These are phyloP conservation scores for Calycina herbarum DNA, from an alignment of 2,329 filamentous ascomycete genomes.

Conservation along the genomic window DNA sequence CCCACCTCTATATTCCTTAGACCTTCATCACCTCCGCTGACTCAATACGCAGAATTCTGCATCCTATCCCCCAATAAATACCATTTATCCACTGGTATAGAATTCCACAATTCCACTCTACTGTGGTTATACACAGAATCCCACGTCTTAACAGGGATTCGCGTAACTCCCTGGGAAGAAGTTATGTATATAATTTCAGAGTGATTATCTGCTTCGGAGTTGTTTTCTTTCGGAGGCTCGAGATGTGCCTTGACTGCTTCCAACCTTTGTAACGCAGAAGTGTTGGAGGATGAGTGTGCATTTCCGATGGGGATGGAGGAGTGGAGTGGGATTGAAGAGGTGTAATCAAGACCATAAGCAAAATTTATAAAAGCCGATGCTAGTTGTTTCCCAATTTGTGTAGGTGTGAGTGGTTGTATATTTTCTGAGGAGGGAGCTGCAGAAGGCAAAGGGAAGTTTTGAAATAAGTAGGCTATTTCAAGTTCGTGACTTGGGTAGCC, in stretches of 20 bases:
- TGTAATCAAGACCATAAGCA: not conserved
- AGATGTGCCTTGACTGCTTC: not conserved
- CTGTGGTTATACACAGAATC: slow-evolving; percentile 15
- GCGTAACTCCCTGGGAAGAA: slow-evolving; percentile 18
- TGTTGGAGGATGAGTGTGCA: not conserved
- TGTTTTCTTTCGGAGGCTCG: not conserved
- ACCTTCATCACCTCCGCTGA: not conserved
- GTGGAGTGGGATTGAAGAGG: not conserved
- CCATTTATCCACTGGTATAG: slow-evolving; percentile 22
- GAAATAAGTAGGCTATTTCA: slow-evolving; percentile 20
- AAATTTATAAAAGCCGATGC: slow-evolving; percentile 7
- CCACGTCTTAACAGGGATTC: slow-evolving; percentile 3
- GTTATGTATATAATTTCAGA: not conserved
- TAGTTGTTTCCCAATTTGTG: not conserved
- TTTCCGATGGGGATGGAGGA: not conserved
- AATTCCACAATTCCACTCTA: slow-evolving; percentile 16
- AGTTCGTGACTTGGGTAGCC: slow-evolving; percentile 23
- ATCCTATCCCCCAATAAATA: slow-evolving; percentile 24
- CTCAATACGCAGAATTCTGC: slow-evolving; percentile 16
- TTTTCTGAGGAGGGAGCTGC: not conserved
- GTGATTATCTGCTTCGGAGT: not conserved
- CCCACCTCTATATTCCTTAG: not conserved
- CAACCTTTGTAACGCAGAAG: not conserved
- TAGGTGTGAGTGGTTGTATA: not conserved
- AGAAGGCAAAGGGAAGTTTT: slow-evolving; percentile 12